Conservation (phyloP, 2,329 filamentous ascomycete species). For the Paraphaeosphaeria sporulosa region DNA sequence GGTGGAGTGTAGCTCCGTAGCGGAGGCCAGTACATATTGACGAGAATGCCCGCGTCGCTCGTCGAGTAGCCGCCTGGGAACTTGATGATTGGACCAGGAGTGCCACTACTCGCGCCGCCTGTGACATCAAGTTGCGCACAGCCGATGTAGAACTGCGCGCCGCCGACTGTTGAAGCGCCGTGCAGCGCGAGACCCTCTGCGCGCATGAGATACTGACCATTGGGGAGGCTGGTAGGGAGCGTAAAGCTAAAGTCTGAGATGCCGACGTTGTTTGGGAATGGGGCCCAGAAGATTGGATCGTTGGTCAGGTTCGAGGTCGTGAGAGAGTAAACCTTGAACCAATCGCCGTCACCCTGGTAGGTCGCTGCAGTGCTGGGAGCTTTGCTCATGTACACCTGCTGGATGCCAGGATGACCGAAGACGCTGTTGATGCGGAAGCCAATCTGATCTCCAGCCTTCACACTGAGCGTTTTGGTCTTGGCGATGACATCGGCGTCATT, state of each 20-base stretch:
- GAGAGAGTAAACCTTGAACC: slow-evolving; percentile 21
- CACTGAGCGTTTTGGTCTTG: slow-evolving; percentile 16
- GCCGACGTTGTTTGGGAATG: slow-evolving; percentile 23
- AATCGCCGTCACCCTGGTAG: slow-evolving; percentile 65
- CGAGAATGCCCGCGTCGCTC: slow-evolving; percentile 45
- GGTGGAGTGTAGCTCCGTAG: not conserved
- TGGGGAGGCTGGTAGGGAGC: slow-evolving; percentile 46
- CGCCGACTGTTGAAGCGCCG: slow-evolving; percentile 44
- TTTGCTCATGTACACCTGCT: slow-evolving; percentile 59
- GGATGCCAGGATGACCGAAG: slow-evolving; percentile 52
- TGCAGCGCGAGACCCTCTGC: slow-evolving; percentile 22
- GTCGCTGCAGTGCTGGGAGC: slow-evolving; percentile 65
- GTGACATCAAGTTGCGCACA: slow-evolving; percentile 22
- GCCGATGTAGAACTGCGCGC: slow-evolving; percentile 32
- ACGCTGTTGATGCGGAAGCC: slow-evolving; percentile 49
- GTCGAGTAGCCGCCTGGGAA: slow-evolving; percentile 63
- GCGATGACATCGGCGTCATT: slow-evolving; percentile 11
- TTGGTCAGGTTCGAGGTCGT: slow-evolving; percentile 17
- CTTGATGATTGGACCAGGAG: slow-evolving; percentile 49
- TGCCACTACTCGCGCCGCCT: slow-evolving; percentile 40
- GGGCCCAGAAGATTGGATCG: slow-evolving; percentile 18
- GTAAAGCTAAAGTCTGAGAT: slow-evolving; percentile 46
- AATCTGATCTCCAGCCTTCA: slow-evolving; percentile 52
- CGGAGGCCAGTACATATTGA: not conserved
- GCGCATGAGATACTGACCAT: slow-evolving; percentile 32